These are phyloP conservation scores for Sarcodon aspratus DNA, from an alignment of 768 basidiomycete genomes.

Conservation along the genomic window DNA sequence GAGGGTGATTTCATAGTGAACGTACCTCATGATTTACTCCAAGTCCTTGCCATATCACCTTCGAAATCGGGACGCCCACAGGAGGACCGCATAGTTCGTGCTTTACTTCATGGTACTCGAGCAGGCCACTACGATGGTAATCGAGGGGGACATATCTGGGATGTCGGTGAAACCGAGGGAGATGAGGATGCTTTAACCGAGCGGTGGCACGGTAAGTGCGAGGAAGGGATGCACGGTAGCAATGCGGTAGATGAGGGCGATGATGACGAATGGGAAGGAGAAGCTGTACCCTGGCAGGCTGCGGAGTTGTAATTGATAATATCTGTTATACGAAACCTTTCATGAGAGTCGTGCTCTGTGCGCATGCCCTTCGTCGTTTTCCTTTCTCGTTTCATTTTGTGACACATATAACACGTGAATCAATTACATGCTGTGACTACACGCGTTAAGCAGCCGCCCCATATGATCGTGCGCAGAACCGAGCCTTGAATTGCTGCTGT, in stretches of 20 bases:
- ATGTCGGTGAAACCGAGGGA: constrained; percentile 50
- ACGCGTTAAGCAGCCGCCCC: no score
- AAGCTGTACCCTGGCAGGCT: constrained; percentile 73
- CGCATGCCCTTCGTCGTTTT: no score
- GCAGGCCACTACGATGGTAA: constrained; percentile 45
- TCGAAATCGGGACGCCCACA: constrained; percentile 15
- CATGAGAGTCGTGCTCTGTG: no score
- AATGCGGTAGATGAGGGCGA: constrained; percentile 13
- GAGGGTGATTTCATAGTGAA: constrained; percentile 38
- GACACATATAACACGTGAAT: no score
- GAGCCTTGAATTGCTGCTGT: no score
- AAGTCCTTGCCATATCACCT: constrained; percentile 51
- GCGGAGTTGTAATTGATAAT: constrained; percentile 46
- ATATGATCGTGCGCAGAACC: no score
- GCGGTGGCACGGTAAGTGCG: constrained; percentile 13
- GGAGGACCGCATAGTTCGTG: constrained; percentile 41
- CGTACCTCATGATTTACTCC: constrained; percentile 55
- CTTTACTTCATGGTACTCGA: constrained; percentile 47
- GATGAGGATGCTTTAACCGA: constrained; percentile 14
- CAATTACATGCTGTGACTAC: no score
- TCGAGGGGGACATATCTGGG: constrained; percentile 69
- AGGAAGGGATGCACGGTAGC: constrained; percentile 21
- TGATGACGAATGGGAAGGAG: constrained; percentile 57
- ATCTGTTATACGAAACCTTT: no score
- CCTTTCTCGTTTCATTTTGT: no score